These are phyloP conservation scores for Helotiales sp. DNA, from an alignment of 2,329 filamentous ascomycete species.

Conservation along the genomic window DNA sequence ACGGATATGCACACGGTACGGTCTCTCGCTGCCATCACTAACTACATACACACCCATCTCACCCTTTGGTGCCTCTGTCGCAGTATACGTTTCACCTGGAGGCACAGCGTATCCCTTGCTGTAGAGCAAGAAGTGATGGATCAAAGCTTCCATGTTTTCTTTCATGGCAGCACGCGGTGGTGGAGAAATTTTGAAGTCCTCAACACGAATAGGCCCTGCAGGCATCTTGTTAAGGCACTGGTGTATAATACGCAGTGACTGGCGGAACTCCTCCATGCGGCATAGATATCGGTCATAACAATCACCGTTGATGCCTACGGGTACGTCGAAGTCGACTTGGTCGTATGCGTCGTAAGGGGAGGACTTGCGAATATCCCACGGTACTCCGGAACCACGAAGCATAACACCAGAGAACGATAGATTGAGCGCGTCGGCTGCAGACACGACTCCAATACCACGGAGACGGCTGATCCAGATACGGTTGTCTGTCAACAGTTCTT, in stretches of 20 bases:
- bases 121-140: neutral
- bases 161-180: neutral
- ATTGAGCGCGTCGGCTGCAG: conserved; percentile 92
- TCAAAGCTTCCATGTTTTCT: neutral
- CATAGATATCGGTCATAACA: conserved; percentile 99
- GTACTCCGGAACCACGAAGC: conserved; percentile 93
- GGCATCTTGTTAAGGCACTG: conserved; percentile 99
- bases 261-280: conserved; percentile 99
- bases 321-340: conserved; percentile 96
- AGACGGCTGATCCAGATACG: conserved; percentile 97
- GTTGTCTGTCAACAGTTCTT: conserved; percentile 98
- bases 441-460: conserved; percentile 87
- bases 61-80: conserved; percentile 98
- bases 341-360: conserved; percentile 98
- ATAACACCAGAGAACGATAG: conserved; percentile 96
- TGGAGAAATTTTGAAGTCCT: neutral
- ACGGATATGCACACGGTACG: conserved; percentile 96
- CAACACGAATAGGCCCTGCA: neutral
- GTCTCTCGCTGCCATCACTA: conserved; percentile 92
- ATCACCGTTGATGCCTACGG: conserved; percentile 94
- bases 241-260: conserved; percentile 96
- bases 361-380: conserved; percentile 95
- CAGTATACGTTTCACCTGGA: conserved; percentile 95
- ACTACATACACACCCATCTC: conserved; percentile 99
- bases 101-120: conserved; percentile 63